Evolutionary conservation across 2,329 filamentous ascomycete species (phyloP).

Genomic region (Septoria linicola): DNA sequence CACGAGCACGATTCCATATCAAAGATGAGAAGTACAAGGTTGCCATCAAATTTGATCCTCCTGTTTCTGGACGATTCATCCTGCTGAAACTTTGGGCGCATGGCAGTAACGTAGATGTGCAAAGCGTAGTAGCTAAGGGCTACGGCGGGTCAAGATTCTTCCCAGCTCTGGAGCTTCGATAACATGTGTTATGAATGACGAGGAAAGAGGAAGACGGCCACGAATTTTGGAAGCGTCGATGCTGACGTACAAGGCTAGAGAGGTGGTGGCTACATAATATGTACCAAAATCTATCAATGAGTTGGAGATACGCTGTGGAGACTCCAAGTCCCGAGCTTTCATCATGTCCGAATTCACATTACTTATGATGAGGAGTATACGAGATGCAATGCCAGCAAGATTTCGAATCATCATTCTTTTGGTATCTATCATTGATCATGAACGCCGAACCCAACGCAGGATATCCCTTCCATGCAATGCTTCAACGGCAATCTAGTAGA

Average conservation of each 20-base stretch:
- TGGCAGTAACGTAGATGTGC: conserved; percentile 82
- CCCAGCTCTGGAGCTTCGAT: conserved; percentile 30
- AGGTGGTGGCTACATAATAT: no score
- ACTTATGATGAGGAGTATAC: no score
- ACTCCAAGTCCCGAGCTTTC: no score
- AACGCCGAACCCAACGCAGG: conserved; percentile 12
- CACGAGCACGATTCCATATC: conserved; percentile 78
- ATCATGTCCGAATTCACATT: no score
- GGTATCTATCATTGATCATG: conserved; percentile 12
- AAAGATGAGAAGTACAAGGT: conserved; percentile 79
- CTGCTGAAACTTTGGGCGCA: conserved; percentile 87
- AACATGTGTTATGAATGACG: conserved; percentile 1
- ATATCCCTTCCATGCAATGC: conserved; percentile 14
- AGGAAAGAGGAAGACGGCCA: neutral
- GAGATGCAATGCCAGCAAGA: no score
- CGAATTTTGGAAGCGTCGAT: no score
- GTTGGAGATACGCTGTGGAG: no score
- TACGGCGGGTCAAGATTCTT: conserved; percentile 85
- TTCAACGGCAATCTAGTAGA: conserved; percentile 1
- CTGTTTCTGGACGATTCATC: conserved; percentile 69
- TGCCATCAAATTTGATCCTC: conserved; percentile 80
- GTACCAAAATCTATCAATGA: no score
- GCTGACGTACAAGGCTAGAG: no score
- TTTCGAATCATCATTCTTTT: conserved; percentile 7
- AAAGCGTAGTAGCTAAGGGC: conserved; percentile 78